These are phyloP conservation scores for Mentha longifolia DNA, from an alignment of 257 asterid genomes.

Conservation along the genomic window DNA sequence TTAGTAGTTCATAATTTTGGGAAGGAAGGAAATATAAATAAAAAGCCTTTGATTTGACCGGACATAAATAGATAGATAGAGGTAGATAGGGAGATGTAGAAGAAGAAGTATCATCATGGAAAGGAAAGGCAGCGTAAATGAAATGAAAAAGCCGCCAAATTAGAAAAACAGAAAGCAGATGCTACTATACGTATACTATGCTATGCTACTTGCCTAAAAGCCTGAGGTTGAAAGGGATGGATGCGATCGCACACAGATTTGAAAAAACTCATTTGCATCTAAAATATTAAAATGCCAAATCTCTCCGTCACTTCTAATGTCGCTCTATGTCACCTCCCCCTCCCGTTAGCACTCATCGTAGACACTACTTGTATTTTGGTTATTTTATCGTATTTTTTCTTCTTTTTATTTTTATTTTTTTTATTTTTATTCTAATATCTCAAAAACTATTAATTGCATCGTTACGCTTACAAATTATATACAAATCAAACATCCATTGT, in stretches of 20 bases:
- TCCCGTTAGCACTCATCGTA: too few relatives aligned
- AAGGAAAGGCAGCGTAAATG: slow-evolving; percentile 14
- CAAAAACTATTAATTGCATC: too few relatives aligned
- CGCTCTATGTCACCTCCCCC: too few relatives aligned
- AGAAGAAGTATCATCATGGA: slow-evolving; percentile 22
- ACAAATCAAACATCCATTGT: too few relatives aligned
- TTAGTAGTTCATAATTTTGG: too few relatives aligned
- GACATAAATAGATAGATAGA: background rate
- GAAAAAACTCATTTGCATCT: slow-evolving; percentile 22
- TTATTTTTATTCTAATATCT: too few relatives aligned
- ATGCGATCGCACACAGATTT: slow-evolving; percentile 22
- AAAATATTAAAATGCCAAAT: slow-evolving; percentile 4
- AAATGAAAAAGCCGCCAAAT: slow-evolving; percentile 41
- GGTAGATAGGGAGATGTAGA: slow-evolving; percentile 17
- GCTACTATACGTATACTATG: slow-evolving; percentile 6
- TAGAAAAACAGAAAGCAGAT: slow-evolving; percentile 34
- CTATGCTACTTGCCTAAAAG: slow-evolving; percentile 33
- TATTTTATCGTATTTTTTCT: too few relatives aligned
- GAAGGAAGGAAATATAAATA: too few relatives aligned
- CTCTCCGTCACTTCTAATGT: slow-evolving; percentile 16
- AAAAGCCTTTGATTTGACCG: slow-evolving; percentile 32
- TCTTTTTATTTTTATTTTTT: too few relatives aligned
- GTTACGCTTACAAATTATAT: too few relatives aligned
- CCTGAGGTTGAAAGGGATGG: slow-evolving; percentile 33
- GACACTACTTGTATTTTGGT: too few relatives aligned